Conservation (phyloP, 257 asterid genomes). For the Jacaranda copaia region DNA sequence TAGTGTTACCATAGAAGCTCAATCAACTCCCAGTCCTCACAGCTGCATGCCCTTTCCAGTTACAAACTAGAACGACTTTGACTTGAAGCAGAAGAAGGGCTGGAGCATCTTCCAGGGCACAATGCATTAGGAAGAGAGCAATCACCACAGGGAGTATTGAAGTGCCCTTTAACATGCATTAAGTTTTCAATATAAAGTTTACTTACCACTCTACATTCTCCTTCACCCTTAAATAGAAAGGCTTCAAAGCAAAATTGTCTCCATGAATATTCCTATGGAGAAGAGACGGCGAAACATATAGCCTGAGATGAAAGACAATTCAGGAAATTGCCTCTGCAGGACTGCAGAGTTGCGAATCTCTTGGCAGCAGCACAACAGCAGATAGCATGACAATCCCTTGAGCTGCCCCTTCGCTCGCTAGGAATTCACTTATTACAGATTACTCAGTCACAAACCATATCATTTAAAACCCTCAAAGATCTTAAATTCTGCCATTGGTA, state of each 20-base stretch:
- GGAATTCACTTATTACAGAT: neutral
- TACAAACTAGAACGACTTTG: neutral
- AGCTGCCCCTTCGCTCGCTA: too few relatives aligned
- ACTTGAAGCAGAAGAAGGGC: neutral
- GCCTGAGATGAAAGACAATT: too few relatives aligned
- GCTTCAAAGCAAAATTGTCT: neutral
- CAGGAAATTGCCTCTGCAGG: neutral
- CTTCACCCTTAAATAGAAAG: neutral
- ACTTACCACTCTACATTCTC: neutral
- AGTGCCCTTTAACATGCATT: neutral
- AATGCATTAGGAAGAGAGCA: neutral
- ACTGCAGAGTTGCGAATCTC: neutral
- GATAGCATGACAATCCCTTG: neutral
- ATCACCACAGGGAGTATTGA: neutral
- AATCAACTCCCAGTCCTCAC: slow-evolving; percentile 7
- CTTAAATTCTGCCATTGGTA: neutral
- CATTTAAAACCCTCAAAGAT: neutral
- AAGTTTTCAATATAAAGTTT: neutral
- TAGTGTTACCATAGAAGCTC: slow-evolving; percentile 1
- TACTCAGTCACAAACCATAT: neutral
- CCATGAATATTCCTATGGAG: neutral
- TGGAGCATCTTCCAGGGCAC: neutral
- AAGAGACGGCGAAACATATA: neutral
- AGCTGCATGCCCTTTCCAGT: neutral
- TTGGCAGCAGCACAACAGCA: neutral